Conservation (phyloP, 2,329 filamentous ascomycete species). For the Monascus ruber region DNA sequence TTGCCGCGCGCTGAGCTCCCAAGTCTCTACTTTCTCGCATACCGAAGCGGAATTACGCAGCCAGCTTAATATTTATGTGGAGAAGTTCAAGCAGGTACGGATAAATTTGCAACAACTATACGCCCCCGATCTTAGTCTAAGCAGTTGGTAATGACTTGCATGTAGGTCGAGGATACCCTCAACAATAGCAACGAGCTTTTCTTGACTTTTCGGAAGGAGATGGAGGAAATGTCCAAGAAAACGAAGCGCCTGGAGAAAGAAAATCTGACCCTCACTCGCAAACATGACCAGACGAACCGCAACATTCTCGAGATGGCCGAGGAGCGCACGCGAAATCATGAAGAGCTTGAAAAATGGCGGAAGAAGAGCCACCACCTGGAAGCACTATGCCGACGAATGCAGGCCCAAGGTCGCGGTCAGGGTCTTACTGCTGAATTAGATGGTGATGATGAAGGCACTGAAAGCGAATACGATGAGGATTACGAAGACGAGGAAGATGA, state of each 20-base stretch:
- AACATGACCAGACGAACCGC: slow-evolving; percentile 84
- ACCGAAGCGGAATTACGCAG: slow-evolving; percentile 88
- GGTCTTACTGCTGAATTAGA: slow-evolving; percentile 52
- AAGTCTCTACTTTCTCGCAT: slow-evolving; percentile 91
- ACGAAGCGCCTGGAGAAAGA: slow-evolving; percentile 95
- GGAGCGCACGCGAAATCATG: slow-evolving; percentile 66
- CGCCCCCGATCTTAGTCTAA: slow-evolving; percentile 10
- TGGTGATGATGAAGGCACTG: slow-evolving; percentile 30
- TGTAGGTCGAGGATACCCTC: slow-evolving; percentile 90
- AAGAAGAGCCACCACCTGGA: slow-evolving; percentile 86
- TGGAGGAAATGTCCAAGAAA: slow-evolving; percentile 99
- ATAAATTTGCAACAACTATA: slow-evolving; percentile 2
- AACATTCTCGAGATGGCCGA: slow-evolving; percentile 98
- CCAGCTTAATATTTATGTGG: slow-evolving; percentile 95
- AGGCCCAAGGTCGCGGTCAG: slow-evolving; percentile 77
- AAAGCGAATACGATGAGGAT: slow-evolving; percentile 44
- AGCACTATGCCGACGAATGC: slow-evolving; percentile 91
- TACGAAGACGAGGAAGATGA: slow-evolving; percentile 56
- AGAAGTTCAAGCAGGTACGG: slow-evolving; percentile 98
- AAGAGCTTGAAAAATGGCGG: slow-evolving; percentile 66
- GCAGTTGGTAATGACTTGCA: slow-evolving; percentile 35
- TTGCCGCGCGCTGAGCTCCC: slow-evolving; percentile 73
- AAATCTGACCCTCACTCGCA: slow-evolving; percentile 79
- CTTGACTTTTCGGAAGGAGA: slow-evolving; percentile 92
- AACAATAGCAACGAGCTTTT: slow-evolving; percentile 98